Evolutionary conservation across 306 rosid species (phyloP), one percentile per base, ranked within the genome.

Genomic region (Medicago lupulina): DNA sequence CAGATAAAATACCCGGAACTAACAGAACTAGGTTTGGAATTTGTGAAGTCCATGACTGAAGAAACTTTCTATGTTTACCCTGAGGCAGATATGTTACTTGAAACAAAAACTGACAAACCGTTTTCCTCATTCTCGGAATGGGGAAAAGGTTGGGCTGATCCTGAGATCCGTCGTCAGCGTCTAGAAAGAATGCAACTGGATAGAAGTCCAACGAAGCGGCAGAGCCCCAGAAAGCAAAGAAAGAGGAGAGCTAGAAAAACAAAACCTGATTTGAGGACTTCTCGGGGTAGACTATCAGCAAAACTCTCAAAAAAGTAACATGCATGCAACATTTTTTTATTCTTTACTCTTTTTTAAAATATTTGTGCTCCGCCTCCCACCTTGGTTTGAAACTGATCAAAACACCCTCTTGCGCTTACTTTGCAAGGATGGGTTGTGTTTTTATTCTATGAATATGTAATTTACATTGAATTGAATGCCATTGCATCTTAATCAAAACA

Each of bases 111-210:
- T 53, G 38, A 78, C 57, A 84, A 83, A 75, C 80, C 95, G 28
- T 90, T 38, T 82, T 88, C 97, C 16, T 81, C 88, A 53, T 92
- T 94, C 90, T 85, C 95, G 0, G 95, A 92, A 43, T 94, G 96
- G 97, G 92, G 93, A 79, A 88, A 74, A 62, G 96, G 97, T 73
- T 94, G 97, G 98, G 98, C 96, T 8, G 93, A 94, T 87, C 97
- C 98, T 49, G 93, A 86, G 87, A 92, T 94, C 71, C 95, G 97
- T 34, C 96, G 83, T 46, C 93, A 88, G 74, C 90, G 98, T 53
- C 84, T 94, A 38, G 86, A 86, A 71, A 79, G 77, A 76, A 82
- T 83, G 64, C 90, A 34, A 46, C 46, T 3, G 34, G 44, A 44
- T 51, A 72, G 81, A 75, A 83, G 77, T 74, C 83, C 88, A 67